These are phyloP conservation scores for Gossypium anomalum DNA, from an alignment of 345 rosid genomes.

Conservation along the genomic window DNA sequence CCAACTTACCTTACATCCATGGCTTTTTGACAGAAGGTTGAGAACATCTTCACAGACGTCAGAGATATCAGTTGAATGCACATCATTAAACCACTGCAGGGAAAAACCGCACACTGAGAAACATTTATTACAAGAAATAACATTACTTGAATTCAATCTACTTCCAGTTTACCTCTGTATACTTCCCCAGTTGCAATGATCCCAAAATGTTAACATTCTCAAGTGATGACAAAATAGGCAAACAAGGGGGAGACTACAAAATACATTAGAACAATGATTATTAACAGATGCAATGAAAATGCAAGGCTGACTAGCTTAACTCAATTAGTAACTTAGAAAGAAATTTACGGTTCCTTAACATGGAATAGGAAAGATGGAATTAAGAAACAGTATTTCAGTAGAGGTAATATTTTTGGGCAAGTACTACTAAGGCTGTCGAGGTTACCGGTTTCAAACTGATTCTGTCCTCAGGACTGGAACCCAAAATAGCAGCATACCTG, in stretches of 20 bases:
- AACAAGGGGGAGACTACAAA: slow-evolving; percentile 65
- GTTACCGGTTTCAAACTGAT: slow-evolving; percentile 58
- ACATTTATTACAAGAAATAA: background rate
- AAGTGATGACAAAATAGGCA: slow-evolving; percentile 52
- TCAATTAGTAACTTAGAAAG: background rate
- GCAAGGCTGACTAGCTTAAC: background rate
- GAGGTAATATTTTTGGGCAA: background rate
- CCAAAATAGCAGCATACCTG: slow-evolving; percentile 86
- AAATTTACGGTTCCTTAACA: background rate
- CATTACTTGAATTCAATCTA: background rate
- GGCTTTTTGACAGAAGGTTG: slow-evolving; percentile 46
- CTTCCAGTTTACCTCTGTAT: slow-evolving; percentile 46
- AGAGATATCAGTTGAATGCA: slow-evolving; percentile 61
- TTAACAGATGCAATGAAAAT: background rate
- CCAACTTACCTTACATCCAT: slow-evolving; percentile 69
- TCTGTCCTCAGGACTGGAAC: slow-evolving; percentile 53
- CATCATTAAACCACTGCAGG: slow-evolving; percentile 90
- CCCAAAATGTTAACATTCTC: slow-evolving; percentile 41
- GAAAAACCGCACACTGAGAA: slow-evolving; percentile 11
- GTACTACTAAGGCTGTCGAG: background rate
- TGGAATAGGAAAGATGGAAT: background rate
- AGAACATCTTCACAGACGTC: slow-evolving; percentile 74
- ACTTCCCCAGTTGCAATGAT: slow-evolving; percentile 71
- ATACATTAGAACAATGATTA: slow-evolving; percentile 1
- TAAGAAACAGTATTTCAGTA: background rate